Evolutionary conservation across 345 rosid genomes (phyloP), one percentile per base, ranked within the genome.

Genomic region (Hevea brasiliensis): DNA sequence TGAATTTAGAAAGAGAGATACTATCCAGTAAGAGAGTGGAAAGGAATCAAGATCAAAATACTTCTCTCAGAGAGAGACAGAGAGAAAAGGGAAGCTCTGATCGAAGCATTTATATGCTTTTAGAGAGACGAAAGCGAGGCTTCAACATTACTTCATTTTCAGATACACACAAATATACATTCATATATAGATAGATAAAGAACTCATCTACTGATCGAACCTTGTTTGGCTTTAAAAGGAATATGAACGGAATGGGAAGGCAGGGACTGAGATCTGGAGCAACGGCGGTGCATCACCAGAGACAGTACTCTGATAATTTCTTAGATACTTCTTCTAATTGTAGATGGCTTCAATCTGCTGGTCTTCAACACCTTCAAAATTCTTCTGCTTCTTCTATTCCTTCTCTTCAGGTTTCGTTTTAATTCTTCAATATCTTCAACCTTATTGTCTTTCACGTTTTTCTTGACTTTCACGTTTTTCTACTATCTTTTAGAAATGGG

Each of bases 191-290:
- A 24, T 58, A 11, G 18, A 58, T 27, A 5, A 10, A 13, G 24
- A 12, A 7, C 29, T 15, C n/a, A 17, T 18, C 20, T 32, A 61
- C 40, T 61, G 21, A 35, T 61, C 21, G 32, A 68, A 29, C 26
- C 15, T 29, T 8, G 11, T 42, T 40, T 40, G 9, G 21, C 9
- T 68, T 54, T 54, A 8, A 14, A 42, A 35, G 50, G 70, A 57
- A 61, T 65, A 89, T 88, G 91, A 89, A 87, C 84, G 94, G 91
- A 24, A 86, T 76, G 84, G 89, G 87, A 11, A 85, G 89, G 75
- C 89, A 88, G 89, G 89, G 98, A 86, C 89, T 87, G 92, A 89
- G 98, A 89, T 94, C 98, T 77, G 90, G 90, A 51, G 81, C 85
- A 23, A 75, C 92, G 57, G 86, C 88, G 73, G 84, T 83, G 67